Evolutionary conservation across 345 rosid species (phyloP).

Genomic region (Carallia pectinifolia): DNA sequence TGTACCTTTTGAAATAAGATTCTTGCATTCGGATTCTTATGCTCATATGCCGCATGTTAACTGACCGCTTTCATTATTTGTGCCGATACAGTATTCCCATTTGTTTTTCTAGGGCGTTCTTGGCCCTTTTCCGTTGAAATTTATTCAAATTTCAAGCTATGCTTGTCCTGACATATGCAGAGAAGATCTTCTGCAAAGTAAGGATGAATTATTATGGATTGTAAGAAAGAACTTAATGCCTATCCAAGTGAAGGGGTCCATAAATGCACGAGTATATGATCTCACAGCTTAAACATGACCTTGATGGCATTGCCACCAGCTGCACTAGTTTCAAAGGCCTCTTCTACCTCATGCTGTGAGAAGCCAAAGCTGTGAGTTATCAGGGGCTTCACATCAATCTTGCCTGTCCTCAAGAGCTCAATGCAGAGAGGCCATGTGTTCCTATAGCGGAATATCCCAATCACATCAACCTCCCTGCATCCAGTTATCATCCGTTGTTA

Average conservation of each 20-base stretch:
- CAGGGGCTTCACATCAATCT: conserved; percentile 82
- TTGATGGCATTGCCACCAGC: conserved; percentile 80
- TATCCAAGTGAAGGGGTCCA: background rate
- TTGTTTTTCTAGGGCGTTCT: too few relatives aligned
- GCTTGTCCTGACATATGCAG: background rate
- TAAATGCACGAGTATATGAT: background rate
- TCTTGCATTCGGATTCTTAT: too few relatives aligned
- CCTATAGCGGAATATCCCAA: conserved; percentile 74
- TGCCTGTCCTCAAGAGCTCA: conserved; percentile 65
- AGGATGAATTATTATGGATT: background rate
- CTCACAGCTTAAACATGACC: conserved; percentile 83
- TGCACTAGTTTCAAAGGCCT: conserved; percentile 84
- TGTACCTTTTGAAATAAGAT: too few relatives aligned
- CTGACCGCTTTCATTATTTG: too few relatives aligned
- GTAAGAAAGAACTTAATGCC: background rate
- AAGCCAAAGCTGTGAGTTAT: conserved; percentile 86
- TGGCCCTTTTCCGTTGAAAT: too few relatives aligned
- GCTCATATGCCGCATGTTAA: too few relatives aligned
- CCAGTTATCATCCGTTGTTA: background rate
- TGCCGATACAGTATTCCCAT: too few relatives aligned
- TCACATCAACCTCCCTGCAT: conserved; percentile 82
- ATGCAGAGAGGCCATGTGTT: conserved; percentile 94
- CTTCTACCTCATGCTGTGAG: conserved; percentile 83
- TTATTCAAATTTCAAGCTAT: too few relatives aligned
- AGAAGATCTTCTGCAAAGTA: background rate